Evolutionary conservation across 1,139 yeast species (phyloP).

Genomic region (Magnusiomyces fungicola): DNA sequence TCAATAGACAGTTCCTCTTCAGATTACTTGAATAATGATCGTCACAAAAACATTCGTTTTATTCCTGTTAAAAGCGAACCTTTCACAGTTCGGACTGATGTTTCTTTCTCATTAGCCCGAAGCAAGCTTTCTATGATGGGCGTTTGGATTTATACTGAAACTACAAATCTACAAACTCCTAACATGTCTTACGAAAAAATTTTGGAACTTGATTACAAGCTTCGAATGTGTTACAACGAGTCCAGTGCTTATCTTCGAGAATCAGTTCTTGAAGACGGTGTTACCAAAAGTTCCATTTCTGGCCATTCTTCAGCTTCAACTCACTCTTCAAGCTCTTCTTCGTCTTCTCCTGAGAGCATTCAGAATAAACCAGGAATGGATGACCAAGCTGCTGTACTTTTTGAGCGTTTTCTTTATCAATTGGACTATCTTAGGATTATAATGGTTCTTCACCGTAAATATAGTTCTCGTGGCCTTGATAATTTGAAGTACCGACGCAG

Average conservation of each 20-base stretch:
- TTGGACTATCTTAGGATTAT: slow-evolving; percentile 27
- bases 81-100: slow-evolving; percentile 19
- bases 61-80: not conserved
- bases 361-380: no score
- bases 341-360: slow-evolving; percentile 17
- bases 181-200: slow-evolving; percentile 20
- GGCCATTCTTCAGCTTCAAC: slow-evolving; percentile 12
- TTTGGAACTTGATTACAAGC: slow-evolving; percentile 22
- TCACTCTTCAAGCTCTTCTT: slow-evolving; percentile 14
- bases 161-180: slow-evolving; percentile 5
- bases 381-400: slow-evolving; percentile 19
- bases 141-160: not conserved
- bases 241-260: slow-evolving; percentile 21
- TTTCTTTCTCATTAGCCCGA: slow-evolving; percentile 17
- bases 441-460: slow-evolving; percentile 30
- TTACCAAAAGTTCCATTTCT: not conserved
- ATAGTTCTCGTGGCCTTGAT: slow-evolving; percentile 22
- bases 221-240: slow-evolving; percentile 22
- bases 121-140: slow-evolving; percentile 1
- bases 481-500: slow-evolving; percentile 22
- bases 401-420: slow-evolving; percentile 30
- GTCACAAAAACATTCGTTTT: no score
- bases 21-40: no score
- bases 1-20: no score
- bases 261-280: slow-evolving; percentile 1